Percentiles rank a stretch among this genome's conserved stretches.
Evolutionary conservation across 768 basidiomycete genomes (phyloP).

Genomic region (Termitomyces sp.): DNA sequence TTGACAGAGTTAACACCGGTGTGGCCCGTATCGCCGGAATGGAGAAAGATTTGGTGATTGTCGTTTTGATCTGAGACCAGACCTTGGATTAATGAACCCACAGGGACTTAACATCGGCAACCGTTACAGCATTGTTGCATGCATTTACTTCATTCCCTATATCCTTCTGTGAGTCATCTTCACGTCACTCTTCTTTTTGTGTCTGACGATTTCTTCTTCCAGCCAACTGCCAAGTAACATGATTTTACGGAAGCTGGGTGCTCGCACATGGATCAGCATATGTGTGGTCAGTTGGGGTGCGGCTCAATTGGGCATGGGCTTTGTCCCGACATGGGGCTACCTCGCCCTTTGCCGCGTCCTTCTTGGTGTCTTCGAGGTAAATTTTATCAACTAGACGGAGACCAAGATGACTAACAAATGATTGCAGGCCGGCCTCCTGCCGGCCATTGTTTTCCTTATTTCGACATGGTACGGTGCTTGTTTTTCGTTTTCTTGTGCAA

Average conservation of each 20-base stretch:
- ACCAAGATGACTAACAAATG: not conserved
- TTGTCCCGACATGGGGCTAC: conserved; percentile 31
- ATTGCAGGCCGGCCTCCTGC: not conserved
- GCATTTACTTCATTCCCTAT: conserved; percentile 38
- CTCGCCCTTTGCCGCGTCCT: conserved; percentile 33
- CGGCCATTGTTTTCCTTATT: not conserved
- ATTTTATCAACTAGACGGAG: not conserved
- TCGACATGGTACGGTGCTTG: conserved; percentile 4
- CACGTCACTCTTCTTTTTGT: not conserved
- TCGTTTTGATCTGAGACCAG: not conserved
- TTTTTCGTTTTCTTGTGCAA: not conserved
- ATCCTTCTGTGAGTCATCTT: conserved; percentile 29
- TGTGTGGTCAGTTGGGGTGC: conserved; percentile 35
- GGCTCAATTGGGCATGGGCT: conserved; percentile 38
- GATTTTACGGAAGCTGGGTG: conserved; percentile 31
- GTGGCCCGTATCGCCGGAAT: conserved; percentile 30
- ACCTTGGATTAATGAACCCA: not conserved
- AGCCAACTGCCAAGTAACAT: conserved; percentile 41
- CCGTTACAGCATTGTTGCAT: conserved; percentile 33
- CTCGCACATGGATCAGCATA: conserved; percentile 34
- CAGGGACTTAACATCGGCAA: conserved; percentile 24
- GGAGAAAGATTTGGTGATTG: conserved; percentile 25
- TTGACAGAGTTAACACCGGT: conserved; percentile 27
- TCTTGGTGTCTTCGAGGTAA: conserved; percentile 36
- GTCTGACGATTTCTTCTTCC: not conserved